phyloP scores from a whole-genome alignment of 805 yeast genomes.

The Jamesozyma piceae region DNA sequence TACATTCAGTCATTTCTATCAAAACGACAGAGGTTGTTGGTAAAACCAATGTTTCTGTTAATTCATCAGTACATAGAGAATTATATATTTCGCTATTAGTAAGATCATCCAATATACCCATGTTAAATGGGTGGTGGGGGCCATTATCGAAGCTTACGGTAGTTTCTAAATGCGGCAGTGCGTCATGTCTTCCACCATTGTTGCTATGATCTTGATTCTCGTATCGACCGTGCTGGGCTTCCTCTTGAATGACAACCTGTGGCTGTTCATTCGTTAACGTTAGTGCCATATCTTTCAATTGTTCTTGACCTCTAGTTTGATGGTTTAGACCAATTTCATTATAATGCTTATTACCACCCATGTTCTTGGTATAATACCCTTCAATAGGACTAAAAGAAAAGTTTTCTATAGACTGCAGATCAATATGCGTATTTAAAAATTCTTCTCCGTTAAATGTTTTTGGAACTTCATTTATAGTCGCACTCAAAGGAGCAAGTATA shows the following conservation, averaged over 20 bases:
- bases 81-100: slow-evolving; percentile 17
- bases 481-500: background rate
- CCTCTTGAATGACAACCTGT: no score
- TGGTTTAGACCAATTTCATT: background rate
- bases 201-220: background rate
- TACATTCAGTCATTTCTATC: no score
- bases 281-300: background rate
- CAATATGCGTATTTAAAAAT: background rate
- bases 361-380: background rate
- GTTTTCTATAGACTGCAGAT: background rate
- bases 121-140: slow-evolving; percentile 5
- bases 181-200: no score
- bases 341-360: background rate
- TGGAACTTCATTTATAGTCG: background rate
- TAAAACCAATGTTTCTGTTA: background rate
- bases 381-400: background rate
- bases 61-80: slow-evolving; percentile 16
- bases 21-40: no score
- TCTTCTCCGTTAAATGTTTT: background rate
- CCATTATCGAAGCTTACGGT: background rate
- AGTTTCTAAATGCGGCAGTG: no score
- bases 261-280: background rate
- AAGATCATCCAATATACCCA: slow-evolving; percentile 25
- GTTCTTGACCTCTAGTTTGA: background rate
- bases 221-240: no score